Evolutionary conservation across 2,329 filamentous ascomycete genomes (phyloP), one percentile per base, ranked within the genome.

Genomic region (Amphichorda felina): DNA sequence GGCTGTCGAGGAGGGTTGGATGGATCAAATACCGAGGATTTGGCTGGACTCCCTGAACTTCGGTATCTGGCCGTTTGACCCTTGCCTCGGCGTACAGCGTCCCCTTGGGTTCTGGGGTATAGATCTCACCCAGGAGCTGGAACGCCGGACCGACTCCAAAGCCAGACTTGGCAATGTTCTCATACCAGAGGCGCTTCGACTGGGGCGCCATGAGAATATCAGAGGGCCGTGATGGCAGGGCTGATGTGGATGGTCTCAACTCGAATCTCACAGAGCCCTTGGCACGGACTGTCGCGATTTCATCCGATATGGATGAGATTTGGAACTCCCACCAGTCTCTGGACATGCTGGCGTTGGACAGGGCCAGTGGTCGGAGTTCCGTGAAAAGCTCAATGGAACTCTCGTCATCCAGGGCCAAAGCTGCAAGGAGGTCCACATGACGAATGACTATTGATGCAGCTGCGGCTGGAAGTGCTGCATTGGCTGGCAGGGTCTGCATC

Each of bases 401-500:
- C 27, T 29, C 27, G 27, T 29, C 27, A 7, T 7, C 13, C 27
- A 29, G 15, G 13, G 27, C 13, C n/a, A 29, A 29, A 29, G 27
- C 27, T 14, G 7, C n/a, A 6, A 6, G 27, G 7, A 29, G 15
- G n/a, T 14, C 27, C 27, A 29, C 6, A 5, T 29, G 13, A 13
- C 27, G 6, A 6, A 29, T 6, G 5, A 29, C 27, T 6, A 29
- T 16, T 5, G 27, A 29, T 13, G 6, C 13, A n/a, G 27, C 27
- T 7, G 6, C 13, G 15, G 27, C 27, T 7, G 6, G 7, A 6
- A 16, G 15, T 5, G 27, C 6, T 29, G 13, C 13, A n/a, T 32
- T 4, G 40, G 40, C 25, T 43, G 41, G 8, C 38, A 39, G 31
- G 11, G 19, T 25, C 22, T 33, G 31, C 9, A 21, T 22, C 4